Evolutionary conservation across 257 asterid species (phyloP).

Genomic region (Ilex asprella): DNA sequence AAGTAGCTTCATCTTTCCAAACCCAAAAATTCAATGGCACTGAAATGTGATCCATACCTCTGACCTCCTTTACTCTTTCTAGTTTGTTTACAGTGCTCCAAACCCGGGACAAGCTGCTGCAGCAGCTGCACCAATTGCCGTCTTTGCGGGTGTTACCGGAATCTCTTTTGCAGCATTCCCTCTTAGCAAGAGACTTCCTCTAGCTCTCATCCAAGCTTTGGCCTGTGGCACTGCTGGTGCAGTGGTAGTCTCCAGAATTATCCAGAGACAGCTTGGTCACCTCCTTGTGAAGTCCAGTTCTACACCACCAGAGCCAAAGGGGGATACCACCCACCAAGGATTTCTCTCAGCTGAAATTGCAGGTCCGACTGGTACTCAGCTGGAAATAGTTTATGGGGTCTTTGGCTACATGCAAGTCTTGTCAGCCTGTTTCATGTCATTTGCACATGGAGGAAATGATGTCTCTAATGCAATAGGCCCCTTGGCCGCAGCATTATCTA

Average conservation of each 20-base stretch:
- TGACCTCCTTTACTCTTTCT: conserved; percentile 33
- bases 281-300: conserved; percentile 52
- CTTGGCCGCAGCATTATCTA: conserved; percentile 75
- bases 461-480: conserved; percentile 96
- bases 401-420: conserved; percentile 89
- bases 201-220: conserved; percentile 60
- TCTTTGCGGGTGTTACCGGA: conserved; percentile 72
- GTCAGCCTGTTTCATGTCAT: conserved; percentile 96
- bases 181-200: conserved; percentile 41
- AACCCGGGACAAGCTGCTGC: conserved; percentile 98
- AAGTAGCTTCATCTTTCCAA: too few relatives aligned
- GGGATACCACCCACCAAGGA: conserved; percentile 36
- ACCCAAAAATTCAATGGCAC: too few relatives aligned
- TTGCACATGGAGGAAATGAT: conserved; percentile 98
- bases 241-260: conserved; percentile 41
- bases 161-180: conserved; percentile 80
- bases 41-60: conserved; percentile 10
- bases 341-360: conserved; percentile 71
- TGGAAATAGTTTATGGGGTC: conserved; percentile 81
- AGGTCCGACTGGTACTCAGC: conserved; percentile 86
- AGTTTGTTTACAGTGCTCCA: conserved; percentile 96
- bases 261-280: conserved; percentile 76
- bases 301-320: conserved; percentile 23
- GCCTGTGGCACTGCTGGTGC: conserved; percentile 68
- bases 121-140: conserved; percentile 84